Evolutionary conservation across 345 rosid genomes (phyloP).

Genomic region (Passiflora organensis): DNA sequence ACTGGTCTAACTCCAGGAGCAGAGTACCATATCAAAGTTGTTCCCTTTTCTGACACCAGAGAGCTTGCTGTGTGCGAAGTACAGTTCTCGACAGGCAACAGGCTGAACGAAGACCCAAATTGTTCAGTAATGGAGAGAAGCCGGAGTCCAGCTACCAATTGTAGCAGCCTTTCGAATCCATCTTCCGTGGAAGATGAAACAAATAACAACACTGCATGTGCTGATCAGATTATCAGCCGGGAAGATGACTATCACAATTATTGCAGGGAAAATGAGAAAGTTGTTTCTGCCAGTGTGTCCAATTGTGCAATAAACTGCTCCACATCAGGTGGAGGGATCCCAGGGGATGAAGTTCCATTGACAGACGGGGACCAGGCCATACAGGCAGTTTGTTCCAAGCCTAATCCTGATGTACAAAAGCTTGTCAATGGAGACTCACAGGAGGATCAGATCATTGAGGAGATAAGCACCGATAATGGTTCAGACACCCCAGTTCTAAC

Average conservation of each 20-base stretch:
- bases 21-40: slow-evolving; percentile 61
- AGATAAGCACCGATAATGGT: slow-evolving; percentile 36
- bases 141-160: slow-evolving; percentile 85
- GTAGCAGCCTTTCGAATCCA: slow-evolving; percentile 84
- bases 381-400: slow-evolving; percentile 19
- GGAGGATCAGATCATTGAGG: slow-evolving; percentile 32
- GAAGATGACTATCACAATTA: slow-evolving; percentile 37
- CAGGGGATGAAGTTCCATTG: slow-evolving; percentile 30
- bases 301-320: slow-evolving; percentile 26
- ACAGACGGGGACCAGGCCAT: slow-evolving; percentile 24
- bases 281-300: slow-evolving; percentile 25
- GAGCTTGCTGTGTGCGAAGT: slow-evolving; percentile 51
- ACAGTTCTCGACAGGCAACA: slow-evolving; percentile 32
- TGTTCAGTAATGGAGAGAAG: slow-evolving; percentile 57
- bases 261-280: slow-evolving; percentile 36
- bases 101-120: slow-evolving; percentile 40
- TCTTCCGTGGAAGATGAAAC: slow-evolving; percentile 86
- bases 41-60: slow-evolving; percentile 41
- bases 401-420: slow-evolving; percentile 32
- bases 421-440: slow-evolving; percentile 30
- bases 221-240: slow-evolving; percentile 42
- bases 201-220: slow-evolving; percentile 37
- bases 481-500: slow-evolving; percentile 34
- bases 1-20: slow-evolving; percentile 60
- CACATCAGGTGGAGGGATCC: slow-evolving; percentile 23